phyloP scores from a whole-genome alignment of 2,329 filamentous ascomycete species.

The Cladosporium sp. region DNA sequence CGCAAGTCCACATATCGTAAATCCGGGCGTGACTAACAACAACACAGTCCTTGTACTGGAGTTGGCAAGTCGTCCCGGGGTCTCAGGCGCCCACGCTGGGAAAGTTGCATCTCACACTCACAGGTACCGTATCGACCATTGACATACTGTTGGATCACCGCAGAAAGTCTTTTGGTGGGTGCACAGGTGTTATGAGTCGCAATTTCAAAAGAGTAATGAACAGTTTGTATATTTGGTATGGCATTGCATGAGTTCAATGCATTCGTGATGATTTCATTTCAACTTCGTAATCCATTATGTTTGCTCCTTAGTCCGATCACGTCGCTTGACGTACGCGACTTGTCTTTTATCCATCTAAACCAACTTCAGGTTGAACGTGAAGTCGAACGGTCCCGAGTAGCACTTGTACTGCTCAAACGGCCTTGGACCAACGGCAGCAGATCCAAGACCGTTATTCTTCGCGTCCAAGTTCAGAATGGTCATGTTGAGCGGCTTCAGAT shows the following conservation, averaged over 20 bases:
- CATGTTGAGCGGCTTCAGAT: conserved; percentile 51
- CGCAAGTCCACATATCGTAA: background rate
- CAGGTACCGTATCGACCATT: background rate
- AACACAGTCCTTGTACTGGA: background rate
- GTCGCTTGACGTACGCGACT: background rate
- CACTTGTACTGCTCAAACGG: conserved; percentile 41
- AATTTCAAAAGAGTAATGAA: background rate
- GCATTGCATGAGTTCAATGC: background rate
- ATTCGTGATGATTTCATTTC: background rate
- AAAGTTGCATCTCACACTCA: background rate
- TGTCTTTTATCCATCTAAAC: background rate
- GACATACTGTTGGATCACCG: background rate
- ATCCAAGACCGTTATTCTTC: conserved; percentile 63
- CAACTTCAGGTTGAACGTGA: conserved; percentile 10
- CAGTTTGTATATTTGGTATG: background rate
- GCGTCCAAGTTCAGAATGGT: conserved; percentile 61
- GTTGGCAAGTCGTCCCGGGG: background rate
- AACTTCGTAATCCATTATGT: background rate
- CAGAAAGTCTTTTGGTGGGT: background rate
- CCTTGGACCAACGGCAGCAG: conserved; percentile 61
- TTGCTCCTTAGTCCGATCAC: background rate
- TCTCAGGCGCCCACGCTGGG: background rate
- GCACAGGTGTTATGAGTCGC: background rate
- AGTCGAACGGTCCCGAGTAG: conserved; percentile 17
- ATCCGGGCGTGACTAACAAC: background rate